A percentile compares a stretch with the other conserved stretches of the same genome.
phyloP scores from a whole-genome alignment of 2,329 filamentous ascomycete genomes.

The Chaetomium sp. region DNA sequence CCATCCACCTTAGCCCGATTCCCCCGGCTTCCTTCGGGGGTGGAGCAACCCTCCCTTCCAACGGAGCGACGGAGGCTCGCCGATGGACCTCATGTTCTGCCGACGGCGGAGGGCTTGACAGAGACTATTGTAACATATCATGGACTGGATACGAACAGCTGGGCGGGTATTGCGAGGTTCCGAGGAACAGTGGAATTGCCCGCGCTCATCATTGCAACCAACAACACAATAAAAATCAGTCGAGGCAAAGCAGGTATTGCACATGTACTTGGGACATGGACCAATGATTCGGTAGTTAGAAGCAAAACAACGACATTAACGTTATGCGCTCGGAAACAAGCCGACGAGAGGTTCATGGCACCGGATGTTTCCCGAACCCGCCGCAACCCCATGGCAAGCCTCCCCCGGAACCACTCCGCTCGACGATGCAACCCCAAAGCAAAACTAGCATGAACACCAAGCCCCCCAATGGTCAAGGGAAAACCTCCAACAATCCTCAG shows the following conservation, averaged over 20 bases:
- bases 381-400: not conserved
- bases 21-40: not conserved
- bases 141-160: not conserved
- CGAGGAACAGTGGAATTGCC: not conserved
- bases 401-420: constrained; percentile 2
- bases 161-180: not conserved
- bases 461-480: not conserved
- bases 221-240: not conserved
- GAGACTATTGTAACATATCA: not conserved
- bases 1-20: not conserved
- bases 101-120: not conserved
- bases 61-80: not conserved
- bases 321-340: not conserved
- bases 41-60: not conserved
- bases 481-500: constrained; percentile 10
- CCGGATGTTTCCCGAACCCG: not conserved
- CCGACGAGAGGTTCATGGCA: not conserved
- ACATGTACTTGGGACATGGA: not conserved
- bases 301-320: not conserved
- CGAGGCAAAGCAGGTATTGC: not conserved
- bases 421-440: not conserved
- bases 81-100: not conserved
- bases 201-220: not conserved
- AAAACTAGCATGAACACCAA: not conserved
- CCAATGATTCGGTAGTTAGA: not conserved